Percentiles rank a stretch among this genome's conserved stretches.
Evolutionary conservation across 2,329 filamentous ascomycete species (phyloP).

Genomic region (Aureobasidium pullulans): DNA sequence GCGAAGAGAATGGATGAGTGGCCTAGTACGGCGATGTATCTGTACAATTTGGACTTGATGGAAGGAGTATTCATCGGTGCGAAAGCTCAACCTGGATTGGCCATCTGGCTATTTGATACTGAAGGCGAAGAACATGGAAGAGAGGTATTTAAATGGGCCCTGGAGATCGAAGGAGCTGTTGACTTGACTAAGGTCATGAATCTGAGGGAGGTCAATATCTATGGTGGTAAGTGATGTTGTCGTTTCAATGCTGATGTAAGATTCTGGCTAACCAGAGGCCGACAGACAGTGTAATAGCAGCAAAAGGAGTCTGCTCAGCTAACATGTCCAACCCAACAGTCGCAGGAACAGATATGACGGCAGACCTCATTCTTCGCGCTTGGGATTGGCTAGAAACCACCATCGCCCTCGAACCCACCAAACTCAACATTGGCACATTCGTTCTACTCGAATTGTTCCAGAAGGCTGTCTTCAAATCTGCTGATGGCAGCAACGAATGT

Average conservation of each 20-base stretch:
- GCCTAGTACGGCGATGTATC: background rate
- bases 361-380: background rate
- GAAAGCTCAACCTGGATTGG: background rate
- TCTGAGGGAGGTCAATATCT: background rate
- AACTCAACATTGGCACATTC: background rate
- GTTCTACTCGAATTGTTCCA: background rate
- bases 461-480: background rate
- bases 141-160: background rate
- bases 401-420: background rate
- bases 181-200: background rate
- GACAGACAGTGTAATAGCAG: background rate
- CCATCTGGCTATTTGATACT: background rate
- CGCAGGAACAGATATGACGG: background rate
- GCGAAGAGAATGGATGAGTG: background rate
- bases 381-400: slow-evolving; percentile 1
- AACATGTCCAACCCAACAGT: background rate
- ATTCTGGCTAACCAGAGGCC: background rate
- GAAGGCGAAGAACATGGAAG: background rate
- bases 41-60: background rate
- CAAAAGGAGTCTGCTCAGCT: background rate
- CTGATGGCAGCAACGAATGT: background rate
- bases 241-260: no score
- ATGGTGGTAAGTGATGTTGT: background rate
- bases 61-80: background rate
- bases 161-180: slow-evolving; percentile 2